These are phyloP conservation scores for Tuber indicum DNA, from an alignment of 495 filamentous ascomycete species.

Conservation along the genomic window DNA sequence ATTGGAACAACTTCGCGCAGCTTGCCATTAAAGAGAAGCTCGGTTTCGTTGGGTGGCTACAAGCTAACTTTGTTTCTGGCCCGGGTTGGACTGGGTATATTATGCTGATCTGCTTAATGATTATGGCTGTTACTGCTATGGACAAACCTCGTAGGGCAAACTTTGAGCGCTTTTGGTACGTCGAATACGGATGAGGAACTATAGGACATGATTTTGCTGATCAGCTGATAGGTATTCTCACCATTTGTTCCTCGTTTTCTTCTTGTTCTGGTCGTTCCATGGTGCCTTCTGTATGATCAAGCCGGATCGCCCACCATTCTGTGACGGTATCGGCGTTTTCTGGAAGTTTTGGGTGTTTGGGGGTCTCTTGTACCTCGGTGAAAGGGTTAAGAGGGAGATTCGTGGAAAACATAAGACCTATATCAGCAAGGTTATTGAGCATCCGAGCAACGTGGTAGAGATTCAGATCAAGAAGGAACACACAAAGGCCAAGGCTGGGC, in stretches of 20 bases:
- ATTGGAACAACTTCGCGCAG: constrained; percentile 75
- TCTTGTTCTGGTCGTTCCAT: constrained; percentile 75
- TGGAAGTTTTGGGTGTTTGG: constrained; percentile 77
- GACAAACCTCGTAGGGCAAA: constrained; percentile 63
- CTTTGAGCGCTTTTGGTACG: constrained; percentile 73
- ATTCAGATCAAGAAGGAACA: constrained; percentile 80
- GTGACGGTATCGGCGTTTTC: constrained; percentile 63
- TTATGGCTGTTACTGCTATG: constrained; percentile 62
- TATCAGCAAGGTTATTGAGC: constrained; percentile 75
- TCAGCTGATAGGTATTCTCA: constrained; percentile 49
- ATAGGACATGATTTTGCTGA: constrained; percentile 11
- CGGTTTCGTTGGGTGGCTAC: constrained; percentile 63
- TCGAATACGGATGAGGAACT: neutral
- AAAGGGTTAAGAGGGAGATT: constrained; percentile 63
- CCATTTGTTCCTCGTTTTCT: constrained; percentile 71
- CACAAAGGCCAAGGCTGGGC: constrained; percentile 68
- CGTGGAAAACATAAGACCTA: constrained; percentile 67
- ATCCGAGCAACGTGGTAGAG: constrained; percentile 74
- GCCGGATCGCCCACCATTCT: constrained; percentile 64
- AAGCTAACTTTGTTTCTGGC: constrained; percentile 63
- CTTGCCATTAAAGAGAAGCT: constrained; percentile 63
- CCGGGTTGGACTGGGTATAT: constrained; percentile 75
- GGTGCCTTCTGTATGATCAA: constrained; percentile 78
- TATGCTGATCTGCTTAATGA: constrained; percentile 63
- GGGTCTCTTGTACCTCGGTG: constrained; percentile 63